Percentiles rank a stretch among this genome's conserved stretches.
Conservation (phyloP, 345 rosid genomes). For the Euphorbia tirucalli region DNA sequence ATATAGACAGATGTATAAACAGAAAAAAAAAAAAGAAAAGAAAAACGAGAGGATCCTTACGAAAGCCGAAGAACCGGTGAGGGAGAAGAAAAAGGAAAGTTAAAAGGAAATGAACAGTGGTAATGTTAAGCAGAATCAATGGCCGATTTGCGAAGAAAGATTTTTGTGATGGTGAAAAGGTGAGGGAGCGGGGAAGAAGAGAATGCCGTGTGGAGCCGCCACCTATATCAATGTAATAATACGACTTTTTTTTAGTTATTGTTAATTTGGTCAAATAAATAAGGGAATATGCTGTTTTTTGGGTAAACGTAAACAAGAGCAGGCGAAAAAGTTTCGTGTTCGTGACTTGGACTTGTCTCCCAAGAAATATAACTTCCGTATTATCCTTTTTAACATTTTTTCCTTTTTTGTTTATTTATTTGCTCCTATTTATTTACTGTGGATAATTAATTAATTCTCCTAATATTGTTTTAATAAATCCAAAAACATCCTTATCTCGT, state of each 20-base stretch:
- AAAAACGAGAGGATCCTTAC: slow-evolving; percentile 16
- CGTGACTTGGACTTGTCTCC: background rate
- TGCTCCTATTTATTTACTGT: too few relatives aligned
- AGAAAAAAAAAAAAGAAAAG: background rate
- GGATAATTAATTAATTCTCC: too few relatives aligned
- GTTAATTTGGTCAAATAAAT: background rate
- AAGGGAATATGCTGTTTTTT: background rate
- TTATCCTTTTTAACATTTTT: background rate
- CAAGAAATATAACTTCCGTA: background rate
- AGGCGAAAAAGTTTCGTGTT: background rate
- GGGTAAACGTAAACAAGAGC: background rate
- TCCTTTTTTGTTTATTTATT: too few relatives aligned
- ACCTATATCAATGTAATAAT: background rate
- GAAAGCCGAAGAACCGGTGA: slow-evolving; percentile 22
- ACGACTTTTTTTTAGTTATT: background rate
- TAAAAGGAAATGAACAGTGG: background rate
- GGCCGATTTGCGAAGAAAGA: background rate
- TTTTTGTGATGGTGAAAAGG: background rate
- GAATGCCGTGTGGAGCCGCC: slow-evolving; percentile 9
- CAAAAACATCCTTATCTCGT: too few relatives aligned
- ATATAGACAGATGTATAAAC: background rate
- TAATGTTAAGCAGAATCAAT: background rate
- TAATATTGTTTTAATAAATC: too few relatives aligned
- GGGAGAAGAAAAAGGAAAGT: slow-evolving; percentile 5
- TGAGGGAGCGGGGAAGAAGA: background rate